Percentiles rank a stretch among this genome's conserved stretches.
phyloP scores from a whole-genome alignment of 192 early-diverging fungal species.

The Thamnidium elegans region DNA sequence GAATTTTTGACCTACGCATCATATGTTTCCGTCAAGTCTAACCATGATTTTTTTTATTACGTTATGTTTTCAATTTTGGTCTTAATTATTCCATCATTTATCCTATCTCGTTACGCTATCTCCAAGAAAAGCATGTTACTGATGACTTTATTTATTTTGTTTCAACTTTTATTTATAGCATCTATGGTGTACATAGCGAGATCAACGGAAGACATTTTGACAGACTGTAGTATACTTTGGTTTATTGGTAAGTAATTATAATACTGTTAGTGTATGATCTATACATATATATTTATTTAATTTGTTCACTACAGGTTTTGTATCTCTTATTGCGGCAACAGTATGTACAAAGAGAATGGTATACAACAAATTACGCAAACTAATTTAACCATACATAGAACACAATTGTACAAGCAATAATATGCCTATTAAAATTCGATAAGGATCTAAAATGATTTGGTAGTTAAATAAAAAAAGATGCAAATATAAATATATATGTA shows the following conservation, averaged over 20 bases:
- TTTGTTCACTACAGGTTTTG: too few relatives aligned
- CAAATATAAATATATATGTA: too few relatives aligned
- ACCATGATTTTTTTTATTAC: background rate
- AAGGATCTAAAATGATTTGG: background rate
- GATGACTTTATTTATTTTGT: background rate
- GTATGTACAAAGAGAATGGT: too few relatives aligned
- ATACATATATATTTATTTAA: too few relatives aligned
- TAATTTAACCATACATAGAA: background rate
- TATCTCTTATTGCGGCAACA: too few relatives aligned
- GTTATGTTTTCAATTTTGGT: background rate
- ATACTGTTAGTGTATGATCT: too few relatives aligned
- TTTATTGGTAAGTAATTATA: too few relatives aligned
- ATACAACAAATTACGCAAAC: too few relatives aligned
- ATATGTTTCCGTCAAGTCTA: too few relatives aligned
- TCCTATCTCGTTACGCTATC: background rate
- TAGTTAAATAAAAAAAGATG: background rate
- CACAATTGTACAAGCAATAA: background rate
- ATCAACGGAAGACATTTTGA: too few relatives aligned
- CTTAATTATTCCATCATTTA: background rate
- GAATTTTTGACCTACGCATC: background rate
- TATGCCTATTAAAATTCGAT: background rate
- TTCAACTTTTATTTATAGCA: background rate
- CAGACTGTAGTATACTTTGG: too few relatives aligned
- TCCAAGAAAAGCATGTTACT: background rate
- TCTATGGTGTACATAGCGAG: background rate